Evolutionary conservation across 352 stramenopile species (phyloP), one percentile per base, ranked within the genome.

Genomic region (Phytophthora podocarpi): DNA sequence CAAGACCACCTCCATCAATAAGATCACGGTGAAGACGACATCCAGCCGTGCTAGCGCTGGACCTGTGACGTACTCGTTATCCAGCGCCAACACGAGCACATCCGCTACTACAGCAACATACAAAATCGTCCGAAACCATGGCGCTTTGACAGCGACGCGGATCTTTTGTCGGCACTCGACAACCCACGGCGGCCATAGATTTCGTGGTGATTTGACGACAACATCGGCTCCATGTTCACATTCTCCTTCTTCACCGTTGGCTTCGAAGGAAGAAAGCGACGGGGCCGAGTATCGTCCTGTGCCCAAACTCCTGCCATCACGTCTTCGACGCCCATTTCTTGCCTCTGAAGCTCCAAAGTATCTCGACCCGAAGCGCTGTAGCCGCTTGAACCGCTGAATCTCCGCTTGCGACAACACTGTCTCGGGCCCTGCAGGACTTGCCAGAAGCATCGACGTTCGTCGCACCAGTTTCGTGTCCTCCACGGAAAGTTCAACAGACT

Each of bases 1-100:
- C 26, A 90, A 34, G 12, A 67, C 59, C 34, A 90, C 68, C 57
- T 93, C 84, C 34, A 90, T 46, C 3, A 84, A 39, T 16, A 90
- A 50, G 13, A 90, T 41, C 27, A 86, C 21, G n/a, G 84, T 93
- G 50, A 87, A 88, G 4, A 47, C 37, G 1, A 93, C 43, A 53
- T 91, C 84, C 15, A 93, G n/a, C 2, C 31, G 30, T 0, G 59
- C 59, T 21, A 72, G 51, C 11, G 68, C 36, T 3, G 72, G 54
- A 9, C 66, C 49, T 0, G 59, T 74, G 32, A 68, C 49, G 24
- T 76, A 77, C 30, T 82, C 74, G 36, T 89, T 74, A 54, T 92
- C 80, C 16, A 90, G 41, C 9, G 77, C 83, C 31, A 92, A 58
- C 15, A 85, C 83, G 0, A 82, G 48, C 6, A 87, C 58, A 53